Evolutionary conservation across 2,329 filamentous ascomycete species (phyloP).

Genomic region (Pseudovirgaria hyperparasitica): DNA sequence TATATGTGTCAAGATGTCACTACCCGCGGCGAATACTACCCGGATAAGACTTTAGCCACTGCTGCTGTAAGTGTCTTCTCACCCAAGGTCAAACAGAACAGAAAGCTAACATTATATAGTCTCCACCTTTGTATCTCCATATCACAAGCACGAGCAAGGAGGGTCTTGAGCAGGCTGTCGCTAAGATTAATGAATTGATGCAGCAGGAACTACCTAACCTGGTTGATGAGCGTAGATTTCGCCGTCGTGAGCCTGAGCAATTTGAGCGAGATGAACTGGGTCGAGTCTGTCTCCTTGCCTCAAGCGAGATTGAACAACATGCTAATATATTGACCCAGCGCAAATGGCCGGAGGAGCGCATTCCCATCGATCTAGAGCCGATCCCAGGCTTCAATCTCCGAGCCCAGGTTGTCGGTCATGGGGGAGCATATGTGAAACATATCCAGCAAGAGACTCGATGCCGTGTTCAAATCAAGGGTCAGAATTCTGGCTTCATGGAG

Average conservation of each 20-base stretch:
- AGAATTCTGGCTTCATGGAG: slow-evolving; percentile 88
- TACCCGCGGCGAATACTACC: slow-evolving; percentile 89
- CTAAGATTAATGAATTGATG: slow-evolving; percentile 88
- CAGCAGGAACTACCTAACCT: slow-evolving; percentile 90
- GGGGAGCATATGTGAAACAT: slow-evolving; percentile 92
- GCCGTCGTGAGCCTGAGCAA: slow-evolving; percentile 64
- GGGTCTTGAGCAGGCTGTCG: slow-evolving; percentile 79
- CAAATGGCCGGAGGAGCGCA: slow-evolving; percentile 98
- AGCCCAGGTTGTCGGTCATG: slow-evolving; percentile 89
- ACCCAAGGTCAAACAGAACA: neutral
- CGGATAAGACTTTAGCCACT: slow-evolving; percentile 95
- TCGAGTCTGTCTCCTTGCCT: slow-evolving; percentile 44
- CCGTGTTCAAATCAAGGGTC: slow-evolving; percentile 95
- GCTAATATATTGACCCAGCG: slow-evolving; percentile 41
- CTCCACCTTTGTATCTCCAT: slow-evolving; percentile 86
- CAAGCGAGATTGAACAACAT: neutral
- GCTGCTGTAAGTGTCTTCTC: slow-evolving; percentile 64
- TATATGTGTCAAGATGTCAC: slow-evolving; percentile 84
- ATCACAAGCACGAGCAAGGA: slow-evolving; percentile 86
- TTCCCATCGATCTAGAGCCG: slow-evolving; percentile 80
- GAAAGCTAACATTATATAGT: slow-evolving; percentile 38
- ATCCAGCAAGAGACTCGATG: slow-evolving; percentile 93
- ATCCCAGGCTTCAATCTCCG: slow-evolving; percentile 91
- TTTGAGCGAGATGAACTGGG: slow-evolving; percentile 87
- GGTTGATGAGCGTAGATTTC: slow-evolving; percentile 87